phyloP scores from a whole-genome alignment of 305 asterid genomes.

The Fraxinus albicans region DNA sequence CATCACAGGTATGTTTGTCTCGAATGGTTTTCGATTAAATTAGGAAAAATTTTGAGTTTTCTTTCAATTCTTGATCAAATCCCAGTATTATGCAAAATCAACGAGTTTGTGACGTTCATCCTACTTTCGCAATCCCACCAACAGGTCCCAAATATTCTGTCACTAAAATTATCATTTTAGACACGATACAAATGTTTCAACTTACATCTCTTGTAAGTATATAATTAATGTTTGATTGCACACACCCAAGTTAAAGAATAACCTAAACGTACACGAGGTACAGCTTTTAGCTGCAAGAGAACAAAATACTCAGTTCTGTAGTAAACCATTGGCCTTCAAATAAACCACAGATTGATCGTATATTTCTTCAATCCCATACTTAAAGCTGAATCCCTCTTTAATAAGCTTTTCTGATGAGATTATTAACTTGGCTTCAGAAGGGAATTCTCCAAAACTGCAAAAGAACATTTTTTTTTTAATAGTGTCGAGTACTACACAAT shows the following conservation, averaged over 20 bases:
- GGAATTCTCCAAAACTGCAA: neutral
- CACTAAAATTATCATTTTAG: neutral
- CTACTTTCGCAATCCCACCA: neutral
- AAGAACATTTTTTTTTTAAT: neutral
- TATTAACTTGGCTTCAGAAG: slow-evolving; percentile 27
- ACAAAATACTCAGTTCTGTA: neutral
- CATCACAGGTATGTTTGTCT: neutral
- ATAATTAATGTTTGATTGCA: neutral
- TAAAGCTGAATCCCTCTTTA: slow-evolving; percentile 21
- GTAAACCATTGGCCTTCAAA: neutral
- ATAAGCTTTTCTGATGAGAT: slow-evolving; percentile 29
- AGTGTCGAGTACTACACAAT: neutral
- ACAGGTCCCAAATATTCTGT: neutral
- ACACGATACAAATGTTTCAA: neutral
- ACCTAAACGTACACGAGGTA: neutral
- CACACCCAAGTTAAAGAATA: too few relatives aligned
- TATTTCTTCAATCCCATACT: neutral
- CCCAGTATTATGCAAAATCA: neutral
- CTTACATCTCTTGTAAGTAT: neutral
- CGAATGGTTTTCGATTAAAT: neutral
- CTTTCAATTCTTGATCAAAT: neutral
- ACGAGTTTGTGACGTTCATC: neutral
- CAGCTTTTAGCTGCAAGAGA: neutral
- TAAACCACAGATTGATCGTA: neutral
- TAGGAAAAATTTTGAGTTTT: too few relatives aligned